A percentile compares a stretch with the other conserved stretches of the same genome.
phyloP scores from a whole-genome alignment of 2,329 filamentous ascomycete species.

The Alternaria postmessia region DNA sequence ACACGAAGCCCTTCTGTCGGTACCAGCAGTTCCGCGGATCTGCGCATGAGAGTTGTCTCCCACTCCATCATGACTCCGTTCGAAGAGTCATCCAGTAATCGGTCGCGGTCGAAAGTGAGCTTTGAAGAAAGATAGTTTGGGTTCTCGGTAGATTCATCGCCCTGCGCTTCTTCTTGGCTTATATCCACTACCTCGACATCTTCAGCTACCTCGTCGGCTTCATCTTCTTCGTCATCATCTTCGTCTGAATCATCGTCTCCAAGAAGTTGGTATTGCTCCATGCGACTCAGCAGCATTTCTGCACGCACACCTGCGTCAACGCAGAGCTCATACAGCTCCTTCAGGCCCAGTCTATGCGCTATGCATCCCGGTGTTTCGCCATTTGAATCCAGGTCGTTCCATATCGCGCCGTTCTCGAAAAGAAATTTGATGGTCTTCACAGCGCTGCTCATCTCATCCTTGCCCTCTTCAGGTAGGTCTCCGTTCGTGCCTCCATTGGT shows the following conservation, averaged over 20 bases:
- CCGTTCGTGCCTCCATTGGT: constrained; percentile 41
- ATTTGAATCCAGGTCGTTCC: constrained; percentile 90
- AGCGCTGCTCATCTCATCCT: constrained; percentile 61
- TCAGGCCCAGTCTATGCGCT: constrained; percentile 72
- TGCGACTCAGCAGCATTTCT: constrained; percentile 81
- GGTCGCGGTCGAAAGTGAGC: constrained; percentile 58
- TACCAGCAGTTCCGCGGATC: constrained; percentile 54
- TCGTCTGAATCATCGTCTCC: constrained; percentile 63
- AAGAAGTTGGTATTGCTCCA: constrained; percentile 83
- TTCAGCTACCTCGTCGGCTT: constrained; percentile 38
- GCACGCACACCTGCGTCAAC: constrained; percentile 91
- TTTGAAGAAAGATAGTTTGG: constrained; percentile 59
- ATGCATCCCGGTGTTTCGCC: constrained; percentile 93
- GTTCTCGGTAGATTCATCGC: constrained; percentile 52
- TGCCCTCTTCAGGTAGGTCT: constrained; percentile 40
- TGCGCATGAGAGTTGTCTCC: constrained; percentile 60
- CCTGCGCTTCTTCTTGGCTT: constrained; percentile 32
- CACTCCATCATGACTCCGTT: constrained; percentile 65
- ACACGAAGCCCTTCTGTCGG: constrained; percentile 53
- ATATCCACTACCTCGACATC: constrained; percentile 38
- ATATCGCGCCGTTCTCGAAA: constrained; percentile 89
- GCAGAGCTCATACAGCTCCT: constrained; percentile 78
- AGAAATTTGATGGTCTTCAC: constrained; percentile 76
- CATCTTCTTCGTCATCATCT: constrained; percentile 57
- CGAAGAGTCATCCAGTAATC: constrained; percentile 57